Evolutionary conservation across 1,139 yeast genomes (phyloP), one percentile per base, ranked within the genome.

Genomic region (Magnusiomyces starmeri): DNA sequence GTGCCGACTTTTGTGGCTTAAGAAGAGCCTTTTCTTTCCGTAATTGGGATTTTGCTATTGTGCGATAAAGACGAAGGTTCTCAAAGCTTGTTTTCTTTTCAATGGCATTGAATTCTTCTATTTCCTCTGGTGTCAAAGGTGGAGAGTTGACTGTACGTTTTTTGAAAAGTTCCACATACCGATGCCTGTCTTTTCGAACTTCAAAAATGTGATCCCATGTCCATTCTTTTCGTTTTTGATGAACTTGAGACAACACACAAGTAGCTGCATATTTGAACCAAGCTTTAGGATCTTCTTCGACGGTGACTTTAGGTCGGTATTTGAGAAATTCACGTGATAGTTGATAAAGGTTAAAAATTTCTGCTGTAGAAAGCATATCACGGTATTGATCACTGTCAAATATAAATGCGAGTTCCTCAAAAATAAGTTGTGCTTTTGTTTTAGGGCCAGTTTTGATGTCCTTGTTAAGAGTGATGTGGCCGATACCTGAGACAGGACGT

Each of bases 401-500:
- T 53, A 84, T 88, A 22, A 94, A 72, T 16, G 95, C 88, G 60
- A 94, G 83, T 63, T 92, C 96, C 54, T 90, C 90, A 65, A 90
- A 94, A 56, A 83, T 78, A 48, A 92, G 70, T 56, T 87, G 86
- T 0, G 92, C 79, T 49, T 79, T 78, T 20, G 88, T 75, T 64
- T 86, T 94, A 1, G 98, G 97, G 2, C 53, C 54, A 3, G 45
- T 44, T 0, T 71, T 62, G 46, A 80, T 83, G 1, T 94, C 94
- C 64, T 94, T 94, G 68, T 87, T 86, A 32, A 92, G 72, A 1
- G 92, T 83, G 43, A 94, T 69, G 62, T 83, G 83, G 35, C 98
- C 98, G 43, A 75, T 73, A 32, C 98, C 98, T 6, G 89, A 81
- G 1, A 94, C 96, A 0, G 99, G 99, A 53, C 83, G 79, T 55